Percentiles rank a stretch among this genome's conserved stretches.
phyloP scores from a whole-genome alignment of 345 rosid genomes.

The Gossypium thurberi region DNA sequence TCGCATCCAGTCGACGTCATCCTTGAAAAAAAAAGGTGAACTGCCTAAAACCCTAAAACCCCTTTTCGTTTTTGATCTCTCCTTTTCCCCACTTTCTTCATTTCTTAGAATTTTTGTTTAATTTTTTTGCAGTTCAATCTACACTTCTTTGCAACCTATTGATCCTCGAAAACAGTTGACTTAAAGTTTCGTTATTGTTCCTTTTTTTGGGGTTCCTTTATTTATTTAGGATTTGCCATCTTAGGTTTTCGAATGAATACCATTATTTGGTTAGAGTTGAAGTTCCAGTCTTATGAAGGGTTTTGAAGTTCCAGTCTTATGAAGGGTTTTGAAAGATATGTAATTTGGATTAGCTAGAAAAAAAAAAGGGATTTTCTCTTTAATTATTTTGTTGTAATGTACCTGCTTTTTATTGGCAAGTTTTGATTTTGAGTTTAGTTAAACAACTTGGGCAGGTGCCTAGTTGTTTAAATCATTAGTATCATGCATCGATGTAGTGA shows the following conservation, averaged over 20 bases:
- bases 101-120: background rate
- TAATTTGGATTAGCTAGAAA: background rate
- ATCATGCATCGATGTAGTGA: background rate
- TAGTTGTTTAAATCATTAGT: background rate
- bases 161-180: background rate
- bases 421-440: background rate
- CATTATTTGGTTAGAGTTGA: background rate
- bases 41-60: conserved; percentile 14
- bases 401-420: background rate
- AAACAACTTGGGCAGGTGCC: background rate
- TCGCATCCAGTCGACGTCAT: background rate
- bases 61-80: background rate
- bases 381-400: background rate
- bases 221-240: background rate
- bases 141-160: background rate
- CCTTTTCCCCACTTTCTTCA: background rate
- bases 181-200: background rate
- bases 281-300: background rate
- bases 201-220: background rate
- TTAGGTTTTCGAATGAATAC: background rate
- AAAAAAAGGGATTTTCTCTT: background rate
- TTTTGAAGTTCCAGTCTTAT: background rate
- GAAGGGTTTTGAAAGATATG: background rate
- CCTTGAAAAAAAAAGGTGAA: background rate
- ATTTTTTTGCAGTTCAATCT: background rate